Evolutionary conservation across 1,284 basidiomycete species (phyloP), one percentile per base, ranked within the genome.

Genomic region (Cryptococcus floricola): DNA sequence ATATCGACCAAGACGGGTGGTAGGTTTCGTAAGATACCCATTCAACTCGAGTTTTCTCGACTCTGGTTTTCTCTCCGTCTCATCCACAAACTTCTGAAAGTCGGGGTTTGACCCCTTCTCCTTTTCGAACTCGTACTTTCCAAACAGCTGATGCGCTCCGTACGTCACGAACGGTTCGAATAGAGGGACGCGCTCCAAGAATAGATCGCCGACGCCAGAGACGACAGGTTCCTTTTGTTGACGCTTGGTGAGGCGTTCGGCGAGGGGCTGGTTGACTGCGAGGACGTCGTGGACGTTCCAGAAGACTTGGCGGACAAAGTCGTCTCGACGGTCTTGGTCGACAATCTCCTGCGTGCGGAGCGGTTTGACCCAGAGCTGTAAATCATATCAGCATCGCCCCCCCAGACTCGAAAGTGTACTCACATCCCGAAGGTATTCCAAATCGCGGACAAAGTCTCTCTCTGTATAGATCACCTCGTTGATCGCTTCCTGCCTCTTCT

Each of bases 391-490:
- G 53, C 31, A 6, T 44, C 25, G 18, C 42, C 16, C 28, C 23
- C 3, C 28, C 39, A 34, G 54, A 48, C 12, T 53, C 6, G 27
- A 13, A 3, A 14, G 38, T 10, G 3, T 10, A 67, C 88, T 68
- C 67, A 94, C 89, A 73, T 98, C 95, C 58, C 94, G 88, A 44
- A 99, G 82, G 73, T 99, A 98, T 76, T 99, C 96, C 83, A 98
- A 86, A 76, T 97, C 95, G 53, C 91, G 84, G 43, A 98, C 94
- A 77, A 98, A 98, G 79, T 98, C 94, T 18, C 93, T 84, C 74
- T 98, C 96, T 16, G 96, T 98, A 74, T 97, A 97, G 53, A 98
- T 95, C 62, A 97, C 91, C 79, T 99, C 96, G 74, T 98, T 98
- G 80, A 99, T 98, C 34, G 93, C 91, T 76, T 99, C 96, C 73